Conservation (phyloP, 208 protist genomes). For the Trypanosomatidae sp. region DNA sequence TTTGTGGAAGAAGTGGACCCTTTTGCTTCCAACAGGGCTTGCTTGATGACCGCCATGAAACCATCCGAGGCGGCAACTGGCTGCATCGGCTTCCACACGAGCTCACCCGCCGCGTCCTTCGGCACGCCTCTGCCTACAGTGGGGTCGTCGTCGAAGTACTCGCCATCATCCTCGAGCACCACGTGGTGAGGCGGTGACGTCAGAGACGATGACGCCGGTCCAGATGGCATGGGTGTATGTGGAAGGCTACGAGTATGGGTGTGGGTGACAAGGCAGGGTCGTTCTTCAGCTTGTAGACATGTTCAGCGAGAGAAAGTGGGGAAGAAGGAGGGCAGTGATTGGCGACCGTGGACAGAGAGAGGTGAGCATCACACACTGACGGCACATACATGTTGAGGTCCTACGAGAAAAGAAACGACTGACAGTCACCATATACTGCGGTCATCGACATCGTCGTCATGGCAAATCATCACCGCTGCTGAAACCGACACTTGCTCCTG, state of each 20-base stretch:
- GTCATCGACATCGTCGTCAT: not conserved
- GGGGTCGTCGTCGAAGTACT: conserved; percentile 84
- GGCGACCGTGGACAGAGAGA: not conserved
- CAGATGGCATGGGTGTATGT: conserved; percentile 1
- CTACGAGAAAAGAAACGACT: not conserved
- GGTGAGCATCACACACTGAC: not conserved
- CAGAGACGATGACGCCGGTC: conserved; percentile 1
- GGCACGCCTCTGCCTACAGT: conserved; percentile 76
- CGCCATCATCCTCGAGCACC: conserved; percentile 66
- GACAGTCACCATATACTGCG: not conserved
- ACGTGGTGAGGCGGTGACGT: conserved; percentile 33
- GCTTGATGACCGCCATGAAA: conserved; percentile 26
- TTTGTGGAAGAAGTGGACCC: not conserved
- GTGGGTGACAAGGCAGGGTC: not conserved
- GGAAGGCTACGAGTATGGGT: not conserved
- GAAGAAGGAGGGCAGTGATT: not conserved
- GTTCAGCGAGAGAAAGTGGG: not conserved
- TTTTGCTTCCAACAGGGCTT: conserved; percentile 7
- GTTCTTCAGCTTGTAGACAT: not conserved
- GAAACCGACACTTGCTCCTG: not conserved
- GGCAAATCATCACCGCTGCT: not conserved
- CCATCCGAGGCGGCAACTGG: conserved; percentile 23
- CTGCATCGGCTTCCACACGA: conserved; percentile 45
- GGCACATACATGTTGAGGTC: not conserved
- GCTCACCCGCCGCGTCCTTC: conserved; percentile 44